A percentile compares a stretch with the other conserved stretches of the same genome.
phyloP scores from a whole-genome alignment of 2,329 filamentous ascomycete genomes.

The Diplodia mutila region DNA sequence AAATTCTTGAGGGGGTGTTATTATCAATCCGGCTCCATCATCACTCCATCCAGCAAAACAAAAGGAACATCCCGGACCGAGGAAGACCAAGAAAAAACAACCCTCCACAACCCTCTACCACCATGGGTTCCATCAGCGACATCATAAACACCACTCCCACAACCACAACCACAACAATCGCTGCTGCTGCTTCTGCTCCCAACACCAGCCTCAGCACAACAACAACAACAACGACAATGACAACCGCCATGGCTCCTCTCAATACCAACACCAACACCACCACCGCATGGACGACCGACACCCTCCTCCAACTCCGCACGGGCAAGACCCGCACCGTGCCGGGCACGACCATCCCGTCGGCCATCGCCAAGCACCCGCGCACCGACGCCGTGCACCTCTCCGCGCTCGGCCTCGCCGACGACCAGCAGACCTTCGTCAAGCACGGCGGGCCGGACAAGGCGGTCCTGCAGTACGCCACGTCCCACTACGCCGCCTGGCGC shows the following conservation, averaged over 20 bases:
- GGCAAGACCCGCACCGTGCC: conserved; percentile 60
- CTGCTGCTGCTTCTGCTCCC: too few species aligned
- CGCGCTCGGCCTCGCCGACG: conserved; percentile 58
- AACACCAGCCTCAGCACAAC: background rate
- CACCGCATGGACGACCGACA: conserved; percentile 45
- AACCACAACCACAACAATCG: background rate
- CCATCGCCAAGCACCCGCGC: conserved; percentile 58
- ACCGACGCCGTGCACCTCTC: conserved; percentile 25
- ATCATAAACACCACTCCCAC: background rate
- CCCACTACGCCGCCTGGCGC: conserved; percentile 62
- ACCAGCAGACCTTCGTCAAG: conserved; percentile 65
- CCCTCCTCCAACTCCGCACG: conserved; percentile 60
- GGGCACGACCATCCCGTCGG: conserved; percentile 56
- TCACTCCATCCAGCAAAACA: background rate
- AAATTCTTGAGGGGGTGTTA: too few species aligned
- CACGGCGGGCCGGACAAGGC: conserved; percentile 69
- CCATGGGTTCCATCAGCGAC: background rate
- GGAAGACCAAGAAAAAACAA: background rate
- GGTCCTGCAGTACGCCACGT: conserved; percentile 63
- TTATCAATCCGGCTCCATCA: background rate
- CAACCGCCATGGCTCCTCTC: background rate
- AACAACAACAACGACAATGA: background rate
- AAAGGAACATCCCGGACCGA: background rate
- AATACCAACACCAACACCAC: conserved; percentile 28
- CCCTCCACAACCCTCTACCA: background rate